These are phyloP conservation scores for Spergularia azorica DNA, from an alignment of 179 eudicot species.

Conservation along the genomic window DNA sequence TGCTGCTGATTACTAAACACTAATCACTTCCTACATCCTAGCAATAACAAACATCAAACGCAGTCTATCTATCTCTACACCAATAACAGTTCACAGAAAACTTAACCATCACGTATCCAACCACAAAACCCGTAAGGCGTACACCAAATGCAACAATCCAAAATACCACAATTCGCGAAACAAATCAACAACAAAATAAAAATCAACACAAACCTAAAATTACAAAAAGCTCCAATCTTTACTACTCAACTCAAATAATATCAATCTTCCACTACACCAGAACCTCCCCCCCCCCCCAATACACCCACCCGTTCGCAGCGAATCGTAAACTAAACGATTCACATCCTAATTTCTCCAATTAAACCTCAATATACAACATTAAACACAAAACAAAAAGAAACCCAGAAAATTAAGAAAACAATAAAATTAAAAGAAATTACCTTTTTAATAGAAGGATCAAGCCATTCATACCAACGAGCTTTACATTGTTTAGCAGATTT, in stretches of 20 bases:
- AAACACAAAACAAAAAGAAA: not conserved
- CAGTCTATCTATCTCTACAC: not conserved
- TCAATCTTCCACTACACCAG: too few relatives aligned
- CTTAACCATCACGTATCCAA: too few relatives aligned
- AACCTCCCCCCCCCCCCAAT: too few relatives aligned
- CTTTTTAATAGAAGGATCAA: constrained; percentile 97
- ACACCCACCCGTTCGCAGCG: too few relatives aligned
- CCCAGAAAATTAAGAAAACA: not conserved
- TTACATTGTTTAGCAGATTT: constrained; percentile 99
- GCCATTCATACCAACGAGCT: constrained; percentile 99
- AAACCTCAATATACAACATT: not conserved
- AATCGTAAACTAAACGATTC: not conserved
- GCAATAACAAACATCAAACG: not conserved
- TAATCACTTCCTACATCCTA: too few relatives aligned
- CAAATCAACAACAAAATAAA: not conserved
- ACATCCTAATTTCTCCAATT: not conserved
- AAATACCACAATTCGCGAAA: not conserved
- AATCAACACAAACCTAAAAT: not conserved
- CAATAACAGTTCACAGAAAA: not conserved
- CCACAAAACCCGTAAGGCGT: too few relatives aligned
- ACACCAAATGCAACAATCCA: too few relatives aligned
- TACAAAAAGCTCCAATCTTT: not conserved
- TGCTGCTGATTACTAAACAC: too few relatives aligned
- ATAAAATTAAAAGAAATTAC: constrained; percentile 26
- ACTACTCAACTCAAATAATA: not conserved